Evolutionary conservation across 176 grass and related monocot species (phyloP).

Genomic region (Aegilops speltoides): DNA sequence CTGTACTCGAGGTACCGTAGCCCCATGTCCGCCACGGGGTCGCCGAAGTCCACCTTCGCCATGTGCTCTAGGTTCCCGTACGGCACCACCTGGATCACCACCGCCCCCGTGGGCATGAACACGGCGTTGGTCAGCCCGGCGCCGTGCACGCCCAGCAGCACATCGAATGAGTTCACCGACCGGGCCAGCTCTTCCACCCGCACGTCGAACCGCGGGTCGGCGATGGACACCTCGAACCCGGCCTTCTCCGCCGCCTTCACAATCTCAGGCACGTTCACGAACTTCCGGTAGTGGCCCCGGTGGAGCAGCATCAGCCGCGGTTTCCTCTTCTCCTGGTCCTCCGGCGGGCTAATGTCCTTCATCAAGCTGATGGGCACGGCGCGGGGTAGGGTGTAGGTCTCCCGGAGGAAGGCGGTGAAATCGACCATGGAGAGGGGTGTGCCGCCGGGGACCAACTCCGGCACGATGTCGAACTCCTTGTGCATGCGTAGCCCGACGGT

Average conservation of each 20-base stretch:
- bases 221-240: conserved; percentile 60
- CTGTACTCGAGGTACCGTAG: conserved; percentile 73
- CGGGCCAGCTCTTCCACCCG: conserved; percentile 43
- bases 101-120: conserved; percentile 58
- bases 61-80: conserved; percentile 71
- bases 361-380: neutral
- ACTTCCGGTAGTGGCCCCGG: conserved; percentile 47
- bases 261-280: conserved; percentile 59
- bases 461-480: conserved; percentile 55
- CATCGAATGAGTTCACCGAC: conserved; percentile 71
- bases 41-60: conserved; percentile 56
- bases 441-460: conserved; percentile 26
- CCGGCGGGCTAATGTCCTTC: neutral
- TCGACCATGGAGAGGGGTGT: conserved; percentile 52
- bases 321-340: neutral
- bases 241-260: conserved; percentile 38
- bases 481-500: conserved; percentile 53
- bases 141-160: conserved; percentile 75
- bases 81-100: conserved; percentile 80
- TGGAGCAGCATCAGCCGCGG: conserved; percentile 66
- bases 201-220: conserved; percentile 44
- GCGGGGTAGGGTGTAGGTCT: conserved; percentile 41
- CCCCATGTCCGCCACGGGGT: conserved; percentile 60
- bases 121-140: conserved; percentile 73
- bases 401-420: conserved; percentile 53